phyloP scores from a whole-genome alignment of 2,329 filamentous ascomycete genomes.

The Talaromyces pinophilus region DNA sequence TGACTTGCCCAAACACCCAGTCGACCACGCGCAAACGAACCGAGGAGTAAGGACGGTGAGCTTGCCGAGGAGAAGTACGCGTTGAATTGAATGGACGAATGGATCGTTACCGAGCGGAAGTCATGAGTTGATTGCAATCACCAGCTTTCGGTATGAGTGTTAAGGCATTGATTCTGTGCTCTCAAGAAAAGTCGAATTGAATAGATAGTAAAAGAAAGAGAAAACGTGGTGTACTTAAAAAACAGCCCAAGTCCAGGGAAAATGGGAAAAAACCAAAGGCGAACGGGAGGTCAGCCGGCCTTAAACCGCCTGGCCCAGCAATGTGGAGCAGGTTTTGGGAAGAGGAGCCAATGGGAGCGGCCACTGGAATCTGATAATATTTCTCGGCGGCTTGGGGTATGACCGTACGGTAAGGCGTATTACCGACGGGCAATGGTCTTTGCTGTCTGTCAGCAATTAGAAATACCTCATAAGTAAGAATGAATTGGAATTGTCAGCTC shows the following conservation, averaged over 20 bases:
- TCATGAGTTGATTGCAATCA: not conserved
- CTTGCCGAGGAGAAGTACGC: conserved; percentile 7
- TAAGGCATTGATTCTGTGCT: not conserved
- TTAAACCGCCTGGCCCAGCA: not conserved
- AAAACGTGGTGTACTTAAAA: not conserved
- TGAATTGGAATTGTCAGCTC: not conserved
- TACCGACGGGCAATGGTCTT: not conserved
- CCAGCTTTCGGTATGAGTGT: not conserved
- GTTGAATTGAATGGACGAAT: not conserved
- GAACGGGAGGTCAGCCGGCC: not conserved
- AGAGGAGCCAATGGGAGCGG: not conserved
- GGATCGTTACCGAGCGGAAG: not conserved
- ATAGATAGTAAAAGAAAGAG: not conserved
- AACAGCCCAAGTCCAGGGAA: not conserved
- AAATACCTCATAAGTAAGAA: not conserved
- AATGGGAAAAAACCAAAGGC: not conserved
- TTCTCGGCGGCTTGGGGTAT: not conserved
- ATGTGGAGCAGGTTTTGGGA: not conserved
- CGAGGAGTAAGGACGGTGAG: not conserved
- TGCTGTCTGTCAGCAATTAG: not conserved
- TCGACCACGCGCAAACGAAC: conserved; percentile 2
- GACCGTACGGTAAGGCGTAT: not conserved
- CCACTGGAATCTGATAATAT: conserved; percentile 4
- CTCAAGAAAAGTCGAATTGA: not conserved
- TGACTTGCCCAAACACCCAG: not conserved